Evolutionary conservation across 2,329 filamentous ascomycete genomes (phyloP).

Genomic region (Fusarium illudens): DNA sequence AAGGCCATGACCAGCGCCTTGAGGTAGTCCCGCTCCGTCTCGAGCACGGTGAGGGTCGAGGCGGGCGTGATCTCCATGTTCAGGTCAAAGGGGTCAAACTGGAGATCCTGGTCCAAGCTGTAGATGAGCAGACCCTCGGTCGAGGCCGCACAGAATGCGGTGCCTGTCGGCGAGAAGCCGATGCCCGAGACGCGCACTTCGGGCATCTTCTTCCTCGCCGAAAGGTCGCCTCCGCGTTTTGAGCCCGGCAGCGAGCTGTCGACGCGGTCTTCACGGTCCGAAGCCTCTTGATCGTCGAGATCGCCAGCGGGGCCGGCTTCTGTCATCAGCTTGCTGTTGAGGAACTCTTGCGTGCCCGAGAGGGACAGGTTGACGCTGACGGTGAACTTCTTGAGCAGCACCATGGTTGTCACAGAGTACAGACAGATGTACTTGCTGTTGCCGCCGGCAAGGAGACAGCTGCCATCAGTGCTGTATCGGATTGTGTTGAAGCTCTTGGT

Average conservation of each 20-base stretch:
- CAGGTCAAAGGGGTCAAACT: conserved; percentile 96
- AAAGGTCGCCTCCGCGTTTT: conserved; percentile 84
- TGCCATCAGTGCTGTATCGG: conserved; percentile 90
- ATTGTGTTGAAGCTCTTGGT: conserved; percentile 92
- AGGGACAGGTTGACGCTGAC: conserved; percentile 96
- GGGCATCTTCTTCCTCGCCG: conserved; percentile 76
- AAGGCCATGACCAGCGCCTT: conserved; percentile 98
- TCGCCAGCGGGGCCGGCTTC: conserved; percentile 86
- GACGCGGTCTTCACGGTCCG: conserved; percentile 84
- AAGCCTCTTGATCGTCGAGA: conserved; percentile 89
- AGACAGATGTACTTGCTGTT: conserved; percentile 99
- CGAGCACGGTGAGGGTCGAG: conserved; percentile 75
- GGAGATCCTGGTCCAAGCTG: conserved; percentile 81
- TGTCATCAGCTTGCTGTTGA: conserved; percentile 91
- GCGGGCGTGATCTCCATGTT: conserved; percentile 93
- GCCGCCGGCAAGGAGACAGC: conserved; percentile 86
- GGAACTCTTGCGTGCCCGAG: conserved; percentile 94
- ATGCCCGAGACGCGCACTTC: conserved; percentile 87
- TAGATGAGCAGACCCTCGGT: conserved; percentile 96
- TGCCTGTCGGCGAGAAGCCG: conserved; percentile 87
- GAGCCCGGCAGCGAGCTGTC: conserved; percentile 85
- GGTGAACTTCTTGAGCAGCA: conserved; percentile 92
- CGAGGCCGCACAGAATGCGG: conserved; percentile 91
- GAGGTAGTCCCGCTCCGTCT: conserved; percentile 79
- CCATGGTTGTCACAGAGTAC: conserved; percentile 93